A percentile compares a stretch with the other conserved stretches of the same genome.
Evolutionary conservation across 78 protist genomes (phyloP).

Genomic region (Goniomonas avonlea): DNA sequence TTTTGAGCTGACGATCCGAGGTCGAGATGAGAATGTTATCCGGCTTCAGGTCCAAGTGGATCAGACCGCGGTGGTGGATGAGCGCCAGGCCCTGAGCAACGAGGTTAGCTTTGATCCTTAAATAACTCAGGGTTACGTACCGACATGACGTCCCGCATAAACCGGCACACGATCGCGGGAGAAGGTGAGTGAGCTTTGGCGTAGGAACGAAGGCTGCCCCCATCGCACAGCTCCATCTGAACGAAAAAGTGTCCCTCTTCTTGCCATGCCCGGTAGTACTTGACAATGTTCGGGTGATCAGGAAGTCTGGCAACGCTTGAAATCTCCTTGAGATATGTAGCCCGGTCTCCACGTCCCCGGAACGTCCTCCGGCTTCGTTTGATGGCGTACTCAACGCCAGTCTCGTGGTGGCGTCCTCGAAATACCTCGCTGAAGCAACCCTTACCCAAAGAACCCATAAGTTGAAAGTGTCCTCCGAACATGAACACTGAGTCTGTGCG

Average conservation of each 20-base stretch:
- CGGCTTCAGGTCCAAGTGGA: constrained; percentile 23
- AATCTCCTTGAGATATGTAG: neutral
- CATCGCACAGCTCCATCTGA: neutral
- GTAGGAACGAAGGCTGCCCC: constrained; percentile 1
- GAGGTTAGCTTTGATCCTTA: no score
- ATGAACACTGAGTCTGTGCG: neutral
- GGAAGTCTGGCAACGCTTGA: neutral
- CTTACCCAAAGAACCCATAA: neutral
- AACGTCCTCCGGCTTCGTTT: neutral
- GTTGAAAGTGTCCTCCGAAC: neutral
- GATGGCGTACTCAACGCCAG: neutral
- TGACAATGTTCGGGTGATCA: neutral
- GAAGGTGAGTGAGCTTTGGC: no score
- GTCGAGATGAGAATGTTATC: constrained; percentile 15
- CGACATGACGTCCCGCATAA: neutral
- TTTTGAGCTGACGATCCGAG: constrained; percentile 9
- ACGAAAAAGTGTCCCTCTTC: neutral
- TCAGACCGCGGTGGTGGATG: neutral
- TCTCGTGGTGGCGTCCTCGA: neutral
- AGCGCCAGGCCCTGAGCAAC: constrained; percentile 5
- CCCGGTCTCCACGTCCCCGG: neutral
- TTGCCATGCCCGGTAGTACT: constrained; percentile 18
- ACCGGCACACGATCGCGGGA: neutral
- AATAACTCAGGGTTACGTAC: no score
- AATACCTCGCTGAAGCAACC: constrained; percentile 1